Evolutionary conservation across 495 filamentous ascomycete species (phyloP), one percentile per base, ranked within the genome.

Genomic region (Daldinia loculata): DNA sequence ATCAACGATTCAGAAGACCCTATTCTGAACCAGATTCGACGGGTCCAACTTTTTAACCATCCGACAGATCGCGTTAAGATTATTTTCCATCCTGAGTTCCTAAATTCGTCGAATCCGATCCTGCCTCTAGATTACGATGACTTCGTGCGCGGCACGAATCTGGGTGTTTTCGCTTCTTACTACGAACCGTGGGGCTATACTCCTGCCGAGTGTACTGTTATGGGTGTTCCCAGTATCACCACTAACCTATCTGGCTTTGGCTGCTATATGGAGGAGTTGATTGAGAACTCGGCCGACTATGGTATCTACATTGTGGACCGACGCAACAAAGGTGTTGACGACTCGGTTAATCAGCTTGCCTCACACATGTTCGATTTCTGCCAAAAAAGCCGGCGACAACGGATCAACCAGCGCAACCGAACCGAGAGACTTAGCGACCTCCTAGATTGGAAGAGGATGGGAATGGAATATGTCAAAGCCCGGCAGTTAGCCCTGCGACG

Each of bases 131-230:
- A 98, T 80, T 99, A 99, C 75, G 95, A 99, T 75, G 95, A 99
- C 77, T 99, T 99, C 77, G 95, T 99, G 48, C 93, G 95, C 30
- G 95, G 95, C 66, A 97, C 93, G 26, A 95, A 99, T 78, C 78
- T 99, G 76, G 95, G 95, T 61, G 89, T 99, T 48, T 99, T 99
- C 84, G 82, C 94, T 6, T 98, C 95, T 43, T 99, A 99, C 85
- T 99, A 99, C 76, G 95, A 99, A 81, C 95, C 95, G 24, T 99
- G 95, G 95, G 95, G 95, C 61, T 99, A 99, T 75, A 99, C 95
- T 0, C 95, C 95, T 0, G 95, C 95, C 30, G 95, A 99, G 79
- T 99, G 95, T 82, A 99, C 95, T 0, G 95, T 99, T 50, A 99
- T 99, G 95, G 95, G 95, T 69, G 95, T 99, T 56, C 95, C 95